Evolutionary conservation across 2,329 filamentous ascomycete species (phyloP).

Genomic region (Myriosclerotinia duriaeana): DNA sequence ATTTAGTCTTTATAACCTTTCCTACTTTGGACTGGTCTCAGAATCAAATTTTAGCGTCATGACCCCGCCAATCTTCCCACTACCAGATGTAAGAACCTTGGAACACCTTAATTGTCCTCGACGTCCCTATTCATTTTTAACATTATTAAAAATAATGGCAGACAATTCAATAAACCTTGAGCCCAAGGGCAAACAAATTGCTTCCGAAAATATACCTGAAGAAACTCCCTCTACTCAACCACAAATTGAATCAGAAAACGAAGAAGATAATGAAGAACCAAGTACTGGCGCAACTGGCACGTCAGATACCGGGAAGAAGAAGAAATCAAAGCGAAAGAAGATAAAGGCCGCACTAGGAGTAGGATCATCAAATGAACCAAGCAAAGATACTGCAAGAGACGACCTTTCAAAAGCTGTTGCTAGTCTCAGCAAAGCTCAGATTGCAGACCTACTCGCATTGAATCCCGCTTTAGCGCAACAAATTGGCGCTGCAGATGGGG

Average conservation of each 20-base stretch:
- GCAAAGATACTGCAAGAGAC: conserved; percentile 46
- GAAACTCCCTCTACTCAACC: conserved; percentile 31
- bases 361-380: conserved; percentile 30
- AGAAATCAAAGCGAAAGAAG: conserved; percentile 67
- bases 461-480: conserved; percentile 71
- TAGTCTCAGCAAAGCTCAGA: conserved; percentile 55
- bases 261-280: conserved; percentile 43
- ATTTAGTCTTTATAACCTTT: background rate
- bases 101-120: background rate
- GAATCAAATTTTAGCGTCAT: background rate
- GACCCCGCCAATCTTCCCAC: conserved; percentile 21
- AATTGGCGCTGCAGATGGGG: conserved; percentile 43
- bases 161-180: conserved; percentile 65
- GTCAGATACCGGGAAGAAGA: conserved; percentile 48
- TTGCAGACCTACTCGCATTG: conserved; percentile 66
- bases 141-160: conserved; percentile 43
- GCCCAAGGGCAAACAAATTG: conserved; percentile 48
- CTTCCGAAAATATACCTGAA: conserved; percentile 30
- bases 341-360: conserved; percentile 46
- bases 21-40: background rate
- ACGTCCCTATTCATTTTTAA: background rate
- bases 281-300: conserved; percentile 35
- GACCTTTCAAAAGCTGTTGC: conserved; percentile 47
- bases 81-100: background rate
- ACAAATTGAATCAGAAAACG: conserved; percentile 50